These are phyloP conservation scores for Metarhizium sp. DNA, from an alignment of 2,329 filamentous ascomycete species.

Conservation along the genomic window DNA sequence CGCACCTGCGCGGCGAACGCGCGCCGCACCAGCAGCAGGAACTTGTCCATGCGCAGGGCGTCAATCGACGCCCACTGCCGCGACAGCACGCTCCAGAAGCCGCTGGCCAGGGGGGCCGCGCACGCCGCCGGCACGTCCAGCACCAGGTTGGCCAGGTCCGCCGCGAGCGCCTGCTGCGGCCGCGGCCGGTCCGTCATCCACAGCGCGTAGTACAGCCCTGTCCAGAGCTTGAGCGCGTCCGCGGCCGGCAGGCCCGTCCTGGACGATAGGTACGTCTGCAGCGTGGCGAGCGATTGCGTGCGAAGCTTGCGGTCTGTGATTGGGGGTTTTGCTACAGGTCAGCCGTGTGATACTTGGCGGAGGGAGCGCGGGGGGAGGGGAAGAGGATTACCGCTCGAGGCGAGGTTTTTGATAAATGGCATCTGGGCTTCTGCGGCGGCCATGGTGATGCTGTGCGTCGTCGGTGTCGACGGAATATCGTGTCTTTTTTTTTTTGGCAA, in stretches of 20 bases:
- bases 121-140: slow-evolving; percentile 43
- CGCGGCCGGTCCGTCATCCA: slow-evolving; percentile 89
- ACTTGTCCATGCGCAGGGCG: slow-evolving; percentile 82
- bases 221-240: slow-evolving; percentile 85
- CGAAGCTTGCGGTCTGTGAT: slow-evolving; percentile 64
- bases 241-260: slow-evolving; percentile 49
- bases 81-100: slow-evolving; percentile 63
- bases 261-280: slow-evolving; percentile 67
- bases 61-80: slow-evolving; percentile 67
- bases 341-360: no score
- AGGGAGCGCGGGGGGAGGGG: neutral
- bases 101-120: slow-evolving; percentile 42
- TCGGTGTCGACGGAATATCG: neutral
- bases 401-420: slow-evolving; percentile 76
- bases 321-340: neutral
- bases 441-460: neutral
- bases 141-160: slow-evolving; percentile 61
- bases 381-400: slow-evolving; percentile 61
- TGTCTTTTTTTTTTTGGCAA: neutral
- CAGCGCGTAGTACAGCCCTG: slow-evolving; percentile 84
- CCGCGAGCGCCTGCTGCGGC: slow-evolving; percentile 77
- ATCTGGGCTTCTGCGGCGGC: slow-evolving; percentile 30
- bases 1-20: slow-evolving; percentile 64
- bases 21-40: slow-evolving; percentile 71
- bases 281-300: slow-evolving; percentile 65